Conservation (phyloP, 768 basidiomycete species). For the Boletus sensibilis region DNA sequence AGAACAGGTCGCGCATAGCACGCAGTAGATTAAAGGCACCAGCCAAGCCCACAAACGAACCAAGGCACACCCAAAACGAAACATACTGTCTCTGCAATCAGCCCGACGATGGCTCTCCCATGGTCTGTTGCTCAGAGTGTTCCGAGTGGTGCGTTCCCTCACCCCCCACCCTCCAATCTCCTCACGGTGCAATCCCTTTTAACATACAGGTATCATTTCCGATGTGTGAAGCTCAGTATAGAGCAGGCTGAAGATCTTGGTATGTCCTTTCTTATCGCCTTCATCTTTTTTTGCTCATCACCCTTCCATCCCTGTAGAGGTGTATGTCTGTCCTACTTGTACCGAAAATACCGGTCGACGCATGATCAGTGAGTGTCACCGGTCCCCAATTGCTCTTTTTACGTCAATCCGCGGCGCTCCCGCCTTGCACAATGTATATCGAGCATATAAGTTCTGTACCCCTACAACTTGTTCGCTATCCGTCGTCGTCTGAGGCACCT, state of each 20-base stretch:
- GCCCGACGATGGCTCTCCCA: conserved; percentile 75
- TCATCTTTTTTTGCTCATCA: conserved; percentile 13
- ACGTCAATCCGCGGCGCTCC: conserved; percentile 26
- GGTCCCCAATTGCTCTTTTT: conserved; percentile 30
- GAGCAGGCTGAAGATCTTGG: conserved; percentile 75
- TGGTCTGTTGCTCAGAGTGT: conserved; percentile 75
- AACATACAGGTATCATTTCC: conserved; percentile 74
- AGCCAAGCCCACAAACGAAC: conserved; percentile 17
- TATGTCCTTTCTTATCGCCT: conserved; percentile 41
- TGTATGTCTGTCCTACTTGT: conserved; percentile 59
- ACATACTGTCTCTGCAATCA: conserved; percentile 60
- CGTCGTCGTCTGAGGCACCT: conserved; percentile 34
- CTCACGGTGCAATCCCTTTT: conserved; percentile 6
- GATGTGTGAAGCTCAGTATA: conserved; percentile 64
- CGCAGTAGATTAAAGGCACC: conserved; percentile 26
- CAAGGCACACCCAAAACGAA: conserved; percentile 19
- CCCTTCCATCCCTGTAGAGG: conserved; percentile 40
- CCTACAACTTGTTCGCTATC: conserved; percentile 36
- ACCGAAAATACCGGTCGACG: conserved; percentile 58
- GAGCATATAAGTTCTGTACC: conserved; percentile 37
- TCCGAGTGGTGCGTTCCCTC: conserved; percentile 57
- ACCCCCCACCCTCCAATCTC: not conserved
- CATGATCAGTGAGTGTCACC: conserved; percentile 75
- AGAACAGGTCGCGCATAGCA: conserved; percentile 25
- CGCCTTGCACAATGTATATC: conserved; percentile 36